A percentile compares a stretch with the other conserved stretches of the same genome.
Evolutionary conservation across 805 yeast genomes (phyloP).

Genomic region (Hanseniaspora clermontiae): DNA sequence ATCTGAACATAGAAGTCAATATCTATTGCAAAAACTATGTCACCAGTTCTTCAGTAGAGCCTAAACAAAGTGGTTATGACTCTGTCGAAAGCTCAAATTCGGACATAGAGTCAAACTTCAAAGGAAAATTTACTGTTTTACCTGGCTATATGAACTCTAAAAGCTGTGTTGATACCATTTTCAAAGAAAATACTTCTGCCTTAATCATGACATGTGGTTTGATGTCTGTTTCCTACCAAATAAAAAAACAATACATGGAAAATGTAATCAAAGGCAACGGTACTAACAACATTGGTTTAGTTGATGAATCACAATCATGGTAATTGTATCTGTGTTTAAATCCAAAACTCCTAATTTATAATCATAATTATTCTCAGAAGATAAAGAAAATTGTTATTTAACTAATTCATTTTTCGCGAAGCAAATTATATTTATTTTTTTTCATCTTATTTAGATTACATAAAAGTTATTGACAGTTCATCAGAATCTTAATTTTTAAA

Average conservation of each 20-base stretch:
- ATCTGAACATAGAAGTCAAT: neutral
- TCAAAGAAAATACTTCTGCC: constrained; percentile 16
- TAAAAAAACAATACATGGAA: constrained; percentile 34
- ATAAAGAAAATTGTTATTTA: too few species aligned
- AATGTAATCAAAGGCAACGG: constrained; percentile 20
- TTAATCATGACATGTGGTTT: constrained; percentile 49
- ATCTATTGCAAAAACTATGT: neutral
- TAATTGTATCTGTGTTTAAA: constrained; percentile 15
- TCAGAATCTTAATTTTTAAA: too few species aligned
- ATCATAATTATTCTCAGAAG: neutral
- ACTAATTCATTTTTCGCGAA: too few species aligned
- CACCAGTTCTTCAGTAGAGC: too few species aligned
- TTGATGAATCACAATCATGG: constrained; percentile 52
- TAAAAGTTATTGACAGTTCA: too few species aligned
- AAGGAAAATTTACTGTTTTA: neutral
- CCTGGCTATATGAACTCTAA: neutral
- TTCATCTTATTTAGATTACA: too few species aligned
- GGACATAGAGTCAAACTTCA: neutral
- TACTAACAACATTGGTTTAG: constrained; percentile 39
- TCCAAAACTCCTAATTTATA: neutral
- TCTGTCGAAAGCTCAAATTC: neutral
- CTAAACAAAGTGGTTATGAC: neutral
- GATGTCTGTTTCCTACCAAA: constrained; percentile 40
- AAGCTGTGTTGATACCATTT: neutral
- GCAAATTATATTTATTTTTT: too few species aligned